Evolutionary conservation across 106 monocot species (phyloP), one percentile per base, ranked within the genome.

Genomic region (Acanthochlamys bracteata): DNA sequence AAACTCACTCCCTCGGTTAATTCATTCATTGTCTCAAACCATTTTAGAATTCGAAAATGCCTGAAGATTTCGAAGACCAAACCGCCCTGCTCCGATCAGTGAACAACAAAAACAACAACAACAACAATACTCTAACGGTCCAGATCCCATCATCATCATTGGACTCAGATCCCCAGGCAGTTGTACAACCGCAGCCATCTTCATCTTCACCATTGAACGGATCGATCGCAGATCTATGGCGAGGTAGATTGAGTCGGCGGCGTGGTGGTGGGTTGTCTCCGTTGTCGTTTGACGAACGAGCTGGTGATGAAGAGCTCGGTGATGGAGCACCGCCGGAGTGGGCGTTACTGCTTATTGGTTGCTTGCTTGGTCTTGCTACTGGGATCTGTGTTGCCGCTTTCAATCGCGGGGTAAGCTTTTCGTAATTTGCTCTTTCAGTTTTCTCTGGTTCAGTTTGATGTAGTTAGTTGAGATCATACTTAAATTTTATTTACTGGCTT

Each of bases 291-390:
- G 51, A 20, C 14, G 61, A 56, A 15, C 69, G 63, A 12, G 27
- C 46, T 46, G 23, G 59, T 49, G 62, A 66, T 17, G 98, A 99
- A 24, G 88, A 62, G 61, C 83, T 99, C 23, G 83, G 72, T 7
- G 92, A 99, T 20, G 98, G 98, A 4, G 92, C 98, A 7, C 98
- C 98, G 42, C 98, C 98, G 7, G 98, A 99, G 75, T 99, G 98
- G 98, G 98, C 98, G 64, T 71, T 99, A 74, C 77, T 99, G 60
- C 85, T 99, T 26, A 82, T 99, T 41, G 92, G 98, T 11, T 99
- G 98, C 77, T 83, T 99, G 49, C 92, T 99, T 25, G 98, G 98
- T 1, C 74, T 99, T 24, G 98, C 98, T 33, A 99, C 98, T 7
- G 98, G 98, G 10, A 72, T 99, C 22, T 99, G 98, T 53, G 98